phyloP scores from a whole-genome alignment of 148 eudicot genomes.

The Silene conica region DNA sequence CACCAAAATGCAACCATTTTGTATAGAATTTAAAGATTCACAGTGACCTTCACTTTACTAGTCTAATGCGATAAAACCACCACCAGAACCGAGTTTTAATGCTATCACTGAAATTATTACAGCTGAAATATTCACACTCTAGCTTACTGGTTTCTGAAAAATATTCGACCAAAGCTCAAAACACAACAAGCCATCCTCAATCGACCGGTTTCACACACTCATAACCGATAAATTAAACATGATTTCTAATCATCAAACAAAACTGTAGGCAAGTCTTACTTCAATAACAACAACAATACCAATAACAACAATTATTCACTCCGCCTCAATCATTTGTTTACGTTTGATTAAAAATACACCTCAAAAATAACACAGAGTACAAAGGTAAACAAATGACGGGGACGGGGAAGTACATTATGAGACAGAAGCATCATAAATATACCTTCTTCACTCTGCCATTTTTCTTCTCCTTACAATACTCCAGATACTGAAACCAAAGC shows the following conservation, averaged over 20 bases:
- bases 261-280: background rate
- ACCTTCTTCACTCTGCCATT: slow-evolving; percentile 88
- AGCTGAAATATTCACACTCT: background rate
- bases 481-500: slow-evolving; percentile 85
- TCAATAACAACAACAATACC: no score
- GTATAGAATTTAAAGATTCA: background rate
- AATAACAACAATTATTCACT: background rate
- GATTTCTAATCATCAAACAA: background rate
- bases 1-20: background rate
- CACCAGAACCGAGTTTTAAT: background rate
- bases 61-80: background rate
- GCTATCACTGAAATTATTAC: background rate
- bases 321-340: no score
- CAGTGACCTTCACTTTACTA: background rate
- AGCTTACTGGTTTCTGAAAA: background rate
- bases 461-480: slow-evolving; percentile 55
- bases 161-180: background rate
- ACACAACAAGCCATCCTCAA: background rate
- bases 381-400: background rate
- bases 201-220: no score
- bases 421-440: background rate
- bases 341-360: background rate
- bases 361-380: background rate
- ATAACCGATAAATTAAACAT: background rate
- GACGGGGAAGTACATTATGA: no score